phyloP scores from a whole-genome alignment of 1,139 yeast genomes.

The Lodderomyces oxycetoniae region DNA sequence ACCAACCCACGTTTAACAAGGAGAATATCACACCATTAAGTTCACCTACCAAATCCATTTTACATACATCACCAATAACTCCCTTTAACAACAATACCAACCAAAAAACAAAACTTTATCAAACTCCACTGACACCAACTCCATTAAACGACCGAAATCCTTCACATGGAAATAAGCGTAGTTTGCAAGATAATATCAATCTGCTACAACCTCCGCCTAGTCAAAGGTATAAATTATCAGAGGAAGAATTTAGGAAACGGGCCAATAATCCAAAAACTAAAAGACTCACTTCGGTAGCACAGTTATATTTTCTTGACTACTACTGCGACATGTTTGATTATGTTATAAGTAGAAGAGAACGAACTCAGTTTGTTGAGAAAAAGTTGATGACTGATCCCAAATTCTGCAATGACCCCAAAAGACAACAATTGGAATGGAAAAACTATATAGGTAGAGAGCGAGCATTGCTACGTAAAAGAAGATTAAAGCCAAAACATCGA shows the following conservation, averaged over 20 bases:
- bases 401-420: constrained; percentile 31
- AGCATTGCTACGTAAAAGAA: constrained; percentile 76
- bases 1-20: constrained; percentile 27
- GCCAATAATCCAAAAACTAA: constrained; percentile 75
- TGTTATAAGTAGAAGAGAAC: constrained; percentile 78
- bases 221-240: constrained; percentile 19
- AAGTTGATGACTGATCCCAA: constrained; percentile 47
- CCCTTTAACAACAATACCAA: constrained; percentile 9
- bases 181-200: constrained; percentile 26
- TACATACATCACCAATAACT: constrained; percentile 30
- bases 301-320: constrained; percentile 82
- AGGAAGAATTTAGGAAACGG: constrained; percentile 50
- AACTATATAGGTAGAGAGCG: constrained; percentile 82
- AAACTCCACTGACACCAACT: constrained; percentile 8
- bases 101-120: constrained; percentile 4
- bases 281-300: constrained; percentile 81
- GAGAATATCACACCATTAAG: constrained; percentile 43
- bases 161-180: constrained; percentile 5
- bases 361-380: constrained; percentile 62
- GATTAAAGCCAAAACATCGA: constrained; percentile 88
- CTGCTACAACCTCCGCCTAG: constrained; percentile 27
- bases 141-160: constrained; percentile 4
- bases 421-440: constrained; percentile 70
- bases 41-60: constrained; percentile 40
- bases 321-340: constrained; percentile 96